Evolutionary conservation across 1,284 basidiomycete genomes (phyloP), one percentile per base, ranked within the genome.

Genomic region (Hemileia vastatrix): DNA sequence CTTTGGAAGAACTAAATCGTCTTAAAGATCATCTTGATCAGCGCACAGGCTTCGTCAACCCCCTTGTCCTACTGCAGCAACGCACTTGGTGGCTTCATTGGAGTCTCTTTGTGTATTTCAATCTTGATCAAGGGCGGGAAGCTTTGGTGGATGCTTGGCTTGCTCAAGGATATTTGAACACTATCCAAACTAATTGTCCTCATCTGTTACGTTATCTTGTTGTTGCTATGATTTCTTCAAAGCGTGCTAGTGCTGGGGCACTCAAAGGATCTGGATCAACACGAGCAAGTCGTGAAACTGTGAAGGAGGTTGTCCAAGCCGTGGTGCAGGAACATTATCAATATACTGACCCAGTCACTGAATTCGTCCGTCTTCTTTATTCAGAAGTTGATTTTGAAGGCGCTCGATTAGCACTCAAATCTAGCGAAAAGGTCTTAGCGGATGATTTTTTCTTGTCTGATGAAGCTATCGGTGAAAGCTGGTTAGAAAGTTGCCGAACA

Each of bases 61-160:
- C 87, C 3, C 83, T 90, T 57, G 81, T 82, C 54, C 91, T 90
- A 73, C 82, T 95, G 57, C 92, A 94, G 78, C 88, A 91, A 23
- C 84, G 95, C 65, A 90, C 90, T 54, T 97, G 94, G 93, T 83
- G 95, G 64, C 84, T 92, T 11, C 95, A 98, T 80, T 98, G 94
- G 94, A 90, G 88, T 15, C 84, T 98, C 56, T 98, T 97, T 77
- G 90, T 97, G 67, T 97, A 93, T 79, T 97, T 94, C 82, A 96
- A 96, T 80, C 90, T 96, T 77, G 85, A 86, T 0, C 83, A 91
- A 68, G 92, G 90, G 31, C 85, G 93, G 47, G 88, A 88, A n/a
- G 84, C 90, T 44, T 84, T 98, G 61, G 86, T 98, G 68, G 95
- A 98, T 75, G 90, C 90, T 23, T 98, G 96, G 85, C 85, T 97